Evolutionary conservation across 2,329 filamentous ascomycete species (phyloP).

Genomic region (Aschersonia sp.): DNA sequence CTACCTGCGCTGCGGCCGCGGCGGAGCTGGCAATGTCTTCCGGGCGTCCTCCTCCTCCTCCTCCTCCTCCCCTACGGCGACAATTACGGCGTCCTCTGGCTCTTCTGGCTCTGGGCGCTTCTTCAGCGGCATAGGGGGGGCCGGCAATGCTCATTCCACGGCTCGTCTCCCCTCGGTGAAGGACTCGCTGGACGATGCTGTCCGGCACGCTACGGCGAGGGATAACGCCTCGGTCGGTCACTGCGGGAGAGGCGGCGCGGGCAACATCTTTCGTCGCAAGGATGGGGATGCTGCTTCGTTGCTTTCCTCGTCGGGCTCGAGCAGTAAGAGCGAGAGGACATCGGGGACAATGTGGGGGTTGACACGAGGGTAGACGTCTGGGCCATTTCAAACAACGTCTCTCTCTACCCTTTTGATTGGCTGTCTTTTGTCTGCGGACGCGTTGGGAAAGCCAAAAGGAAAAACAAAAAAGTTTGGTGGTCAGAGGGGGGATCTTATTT

Average conservation of each 20-base stretch:
- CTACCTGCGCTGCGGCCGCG: slow-evolving; percentile 36
- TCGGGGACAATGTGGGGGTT: too few species aligned
- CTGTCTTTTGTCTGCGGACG: slow-evolving; percentile 1
- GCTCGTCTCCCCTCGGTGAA: slow-evolving; percentile 23
- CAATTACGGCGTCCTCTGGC: slow-evolving; percentile 16
- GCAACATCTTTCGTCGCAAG: slow-evolving; percentile 44
- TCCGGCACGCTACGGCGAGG: slow-evolving; percentile 26
- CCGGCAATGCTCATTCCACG: slow-evolving; percentile 43
- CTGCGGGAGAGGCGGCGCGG: slow-evolving; percentile 52
- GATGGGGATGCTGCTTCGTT: slow-evolving; percentile 17
- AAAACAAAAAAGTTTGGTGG: not conserved
- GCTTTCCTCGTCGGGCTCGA: slow-evolving; percentile 8
- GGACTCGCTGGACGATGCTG: slow-evolving; percentile 34
- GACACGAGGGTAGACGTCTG: too few species aligned
- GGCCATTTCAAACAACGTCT: too few species aligned
- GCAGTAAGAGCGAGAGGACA: slow-evolving; percentile 19
- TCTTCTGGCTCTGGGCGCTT: slow-evolving; percentile 27
- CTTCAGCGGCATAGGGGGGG: slow-evolving; percentile 52
- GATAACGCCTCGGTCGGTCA: slow-evolving; percentile 37
- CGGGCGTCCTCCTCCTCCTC: slow-evolving; percentile 25
- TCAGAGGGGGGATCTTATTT: too few species aligned
- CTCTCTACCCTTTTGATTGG: too few species aligned
- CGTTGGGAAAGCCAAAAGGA: slow-evolving; percentile 14
- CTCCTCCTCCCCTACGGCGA: slow-evolving; percentile 24
- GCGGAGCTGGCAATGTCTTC: slow-evolving; percentile 42